Evolutionary conservation across 2,329 filamentous ascomycete genomes (phyloP).

Genomic region (Colletotrichum spinosum): DNA sequence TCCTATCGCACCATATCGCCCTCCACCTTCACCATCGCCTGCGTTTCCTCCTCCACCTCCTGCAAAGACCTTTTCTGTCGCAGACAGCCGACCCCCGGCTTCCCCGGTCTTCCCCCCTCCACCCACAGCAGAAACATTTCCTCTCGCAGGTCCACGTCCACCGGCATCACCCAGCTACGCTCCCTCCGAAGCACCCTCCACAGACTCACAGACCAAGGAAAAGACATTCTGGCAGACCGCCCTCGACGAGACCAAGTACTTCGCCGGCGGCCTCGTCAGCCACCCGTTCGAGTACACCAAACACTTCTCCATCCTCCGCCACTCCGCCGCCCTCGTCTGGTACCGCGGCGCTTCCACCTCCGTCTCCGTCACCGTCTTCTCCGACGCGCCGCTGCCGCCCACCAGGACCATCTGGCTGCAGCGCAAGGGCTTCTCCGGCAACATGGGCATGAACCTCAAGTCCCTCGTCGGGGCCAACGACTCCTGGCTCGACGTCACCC

Average conservation of each 20-base stretch:
- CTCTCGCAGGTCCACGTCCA: not conserved
- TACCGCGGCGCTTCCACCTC: conserved; percentile 75
- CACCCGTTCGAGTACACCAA: conserved; percentile 74
- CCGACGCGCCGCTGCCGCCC: conserved; percentile 65
- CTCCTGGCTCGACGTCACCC: conserved; percentile 77
- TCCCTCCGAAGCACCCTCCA: not conserved
- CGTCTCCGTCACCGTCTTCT: conserved; percentile 73
- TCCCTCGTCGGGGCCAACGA: conserved; percentile 69
- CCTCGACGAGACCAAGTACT: conserved; percentile 70
- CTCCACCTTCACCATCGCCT: not conserved
- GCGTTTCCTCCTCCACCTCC: not conserved
- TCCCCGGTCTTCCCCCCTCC: conserved; percentile 1
- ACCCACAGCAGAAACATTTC: conserved; percentile 9
- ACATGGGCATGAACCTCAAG: conserved; percentile 75
- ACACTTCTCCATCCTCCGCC: conserved; percentile 75
- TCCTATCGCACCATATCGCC: not conserved
- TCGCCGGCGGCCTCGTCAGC: conserved; percentile 72
- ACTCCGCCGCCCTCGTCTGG: conserved; percentile 72
- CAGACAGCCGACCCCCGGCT: not conserved
- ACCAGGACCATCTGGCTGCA: conserved; percentile 75
- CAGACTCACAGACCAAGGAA: conserved; percentile 24
- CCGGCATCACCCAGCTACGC: conserved; percentile 3
- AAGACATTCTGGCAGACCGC: conserved; percentile 58
- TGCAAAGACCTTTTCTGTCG: not conserved
- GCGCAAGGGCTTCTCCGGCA: conserved; percentile 75